Conservation (phyloP, 23 red algal species). For the Gracilaria gracilis region DNA sequence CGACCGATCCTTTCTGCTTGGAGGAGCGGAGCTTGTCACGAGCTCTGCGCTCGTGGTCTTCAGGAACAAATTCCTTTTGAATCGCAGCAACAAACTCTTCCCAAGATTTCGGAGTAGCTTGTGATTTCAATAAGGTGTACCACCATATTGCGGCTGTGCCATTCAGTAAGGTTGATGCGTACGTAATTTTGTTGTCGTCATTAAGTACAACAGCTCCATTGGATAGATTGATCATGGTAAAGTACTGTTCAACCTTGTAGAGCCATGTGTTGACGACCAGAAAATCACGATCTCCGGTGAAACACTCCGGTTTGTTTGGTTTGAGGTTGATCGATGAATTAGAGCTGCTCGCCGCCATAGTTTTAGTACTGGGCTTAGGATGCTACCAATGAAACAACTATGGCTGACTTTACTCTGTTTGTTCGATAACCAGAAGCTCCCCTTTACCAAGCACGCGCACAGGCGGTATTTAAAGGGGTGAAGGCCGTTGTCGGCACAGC, state of each 20-base stretch:
- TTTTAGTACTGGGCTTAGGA: too few relatives aligned
- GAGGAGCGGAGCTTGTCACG: background rate
- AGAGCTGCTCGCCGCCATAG: too few relatives aligned
- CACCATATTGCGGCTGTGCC: background rate
- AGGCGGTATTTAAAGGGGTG: too few relatives aligned
- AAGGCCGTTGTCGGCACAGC: too few relatives aligned
- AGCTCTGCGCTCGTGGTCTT: constrained; percentile 21
- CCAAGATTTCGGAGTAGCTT: background rate
- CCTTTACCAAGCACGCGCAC: too few relatives aligned
- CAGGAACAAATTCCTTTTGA: background rate
- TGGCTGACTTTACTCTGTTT: too few relatives aligned
- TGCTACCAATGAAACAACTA: too few relatives aligned
- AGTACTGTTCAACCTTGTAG: constrained; percentile 27
- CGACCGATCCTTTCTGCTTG: constrained; percentile 2
- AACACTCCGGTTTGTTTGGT: background rate
- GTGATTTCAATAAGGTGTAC: background rate
- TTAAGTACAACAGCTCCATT: background rate
- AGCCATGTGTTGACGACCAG: background rate
- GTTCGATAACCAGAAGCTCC: too few relatives aligned
- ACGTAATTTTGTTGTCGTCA: background rate
- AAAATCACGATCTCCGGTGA: background rate
- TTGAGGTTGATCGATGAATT: constrained; percentile 5
- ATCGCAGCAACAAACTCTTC: background rate
- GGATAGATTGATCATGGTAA: background rate
- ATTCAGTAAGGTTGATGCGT: background rate